phyloP scores from a whole-genome alignment of 2,329 filamentous ascomycete genomes.

The Didymella sp. region DNA sequence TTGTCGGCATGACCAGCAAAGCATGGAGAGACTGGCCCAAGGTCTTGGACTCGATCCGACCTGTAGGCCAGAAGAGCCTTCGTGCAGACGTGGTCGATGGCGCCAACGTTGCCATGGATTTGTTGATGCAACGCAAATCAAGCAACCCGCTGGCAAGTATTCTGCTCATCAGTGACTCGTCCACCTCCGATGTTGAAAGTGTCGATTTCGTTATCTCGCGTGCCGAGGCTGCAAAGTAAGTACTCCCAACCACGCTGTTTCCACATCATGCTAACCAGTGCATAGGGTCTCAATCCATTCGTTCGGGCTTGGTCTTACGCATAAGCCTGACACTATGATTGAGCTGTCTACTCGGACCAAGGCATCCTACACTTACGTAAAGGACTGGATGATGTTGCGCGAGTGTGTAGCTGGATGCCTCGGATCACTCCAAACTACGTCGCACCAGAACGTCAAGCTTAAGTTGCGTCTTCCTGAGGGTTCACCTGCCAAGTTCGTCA shows the following conservation, averaged over 20 bases:
- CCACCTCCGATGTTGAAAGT: conserved; percentile 90
- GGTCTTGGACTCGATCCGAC: conserved; percentile 84
- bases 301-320: conserved; percentile 93
- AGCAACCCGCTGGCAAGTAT: conserved; percentile 96
- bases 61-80: conserved; percentile 94
- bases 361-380: conserved; percentile 96
- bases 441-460: conserved; percentile 97
- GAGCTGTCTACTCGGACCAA: conserved; percentile 95
- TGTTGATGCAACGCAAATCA: conserved; percentile 96
- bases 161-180: conserved; percentile 95
- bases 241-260: conserved; percentile 29
- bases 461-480: conserved; percentile 94
- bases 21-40: conserved; percentile 91
- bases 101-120: conserved; percentile 96
- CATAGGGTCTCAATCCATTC: conserved; percentile 89
- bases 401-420: conserved; percentile 95
- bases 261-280: conserved; percentile 31
- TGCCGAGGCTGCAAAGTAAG: conserved; percentile 94
- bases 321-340: conserved; percentile 99
- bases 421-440: conserved; percentile 88
- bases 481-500: conserved; percentile 96
- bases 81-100: conserved; percentile 97
- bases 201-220: conserved; percentile 97
- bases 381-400: conserved; percentile 99
- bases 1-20: conserved; percentile 98